Evolutionary conservation across 116 monocot species (phyloP).

Genomic region (Trichopus zeylanicus): DNA sequence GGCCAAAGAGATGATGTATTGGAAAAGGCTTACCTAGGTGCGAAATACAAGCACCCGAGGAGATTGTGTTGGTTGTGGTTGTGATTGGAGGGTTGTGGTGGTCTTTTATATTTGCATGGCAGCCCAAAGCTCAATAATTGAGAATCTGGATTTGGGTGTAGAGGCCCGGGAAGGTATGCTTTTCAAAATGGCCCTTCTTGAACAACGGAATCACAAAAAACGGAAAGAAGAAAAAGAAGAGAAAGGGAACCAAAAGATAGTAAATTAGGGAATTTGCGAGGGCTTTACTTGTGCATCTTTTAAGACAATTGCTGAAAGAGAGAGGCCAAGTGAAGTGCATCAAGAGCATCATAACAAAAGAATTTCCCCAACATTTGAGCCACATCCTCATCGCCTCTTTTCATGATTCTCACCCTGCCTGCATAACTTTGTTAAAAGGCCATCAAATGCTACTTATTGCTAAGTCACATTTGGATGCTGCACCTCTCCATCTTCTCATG

Average conservation of each 20-base stretch:
- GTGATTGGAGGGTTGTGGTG: slow-evolving; percentile 2
- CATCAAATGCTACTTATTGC: too few relatives aligned
- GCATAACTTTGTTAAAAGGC: not conserved
- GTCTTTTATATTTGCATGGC: slow-evolving; percentile 1
- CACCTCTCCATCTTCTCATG: too few relatives aligned
- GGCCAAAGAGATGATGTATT: too few relatives aligned
- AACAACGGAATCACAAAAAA: slow-evolving; percentile 41
- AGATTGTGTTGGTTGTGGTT: not conserved
- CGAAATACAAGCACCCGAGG: too few relatives aligned
- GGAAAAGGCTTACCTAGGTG: not conserved
- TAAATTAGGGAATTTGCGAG: slow-evolving; percentile 14
- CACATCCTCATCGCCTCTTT: slow-evolving; percentile 1
- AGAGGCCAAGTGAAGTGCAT: not conserved
- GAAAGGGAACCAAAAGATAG: not conserved
- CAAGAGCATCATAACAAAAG: not conserved
- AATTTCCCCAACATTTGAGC: not conserved
- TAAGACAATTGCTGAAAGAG: slow-evolving; percentile 16
- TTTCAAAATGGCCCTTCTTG: slow-evolving; percentile 17
- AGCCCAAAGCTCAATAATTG: not conserved
- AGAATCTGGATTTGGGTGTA: slow-evolving; percentile 1
- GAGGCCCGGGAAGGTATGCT: slow-evolving; percentile 6
- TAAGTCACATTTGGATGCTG: too few relatives aligned
- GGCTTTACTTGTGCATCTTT: slow-evolving; percentile 28
- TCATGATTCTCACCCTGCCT: not conserved
- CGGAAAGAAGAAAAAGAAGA: slow-evolving; percentile 36